Evolutionary conservation across 2,329 filamentous ascomycete genomes (phyloP).

Genomic region (Diaporthe sp.): DNA sequence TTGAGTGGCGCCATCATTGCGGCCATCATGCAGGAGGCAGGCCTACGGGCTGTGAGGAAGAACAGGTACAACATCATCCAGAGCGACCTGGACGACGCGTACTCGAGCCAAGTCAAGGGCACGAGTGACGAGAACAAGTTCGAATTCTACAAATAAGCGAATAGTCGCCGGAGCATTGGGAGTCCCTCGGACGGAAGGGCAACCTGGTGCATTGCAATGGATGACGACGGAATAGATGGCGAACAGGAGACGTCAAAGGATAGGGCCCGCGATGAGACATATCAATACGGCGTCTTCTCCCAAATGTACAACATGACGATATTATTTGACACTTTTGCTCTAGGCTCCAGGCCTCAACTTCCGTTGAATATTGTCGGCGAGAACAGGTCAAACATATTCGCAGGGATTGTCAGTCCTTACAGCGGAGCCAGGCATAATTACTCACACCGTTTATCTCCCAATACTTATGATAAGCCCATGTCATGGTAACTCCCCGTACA

Average conservation of each 20-base stretch:
- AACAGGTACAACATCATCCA: slow-evolving; percentile 99
- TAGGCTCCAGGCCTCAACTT: neutral
- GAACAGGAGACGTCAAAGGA: neutral
- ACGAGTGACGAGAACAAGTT: slow-evolving; percentile 78
- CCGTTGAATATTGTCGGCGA: neutral
- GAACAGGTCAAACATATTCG: too few species aligned
- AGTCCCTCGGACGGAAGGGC: neutral
- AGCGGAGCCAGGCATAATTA: too few species aligned
- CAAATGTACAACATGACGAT: slow-evolving; percentile 42
- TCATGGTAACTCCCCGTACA: too few species aligned
- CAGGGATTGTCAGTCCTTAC: too few species aligned
- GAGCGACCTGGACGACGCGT: slow-evolving; percentile 95
- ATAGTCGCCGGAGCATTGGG: neutral
- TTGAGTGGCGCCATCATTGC: slow-evolving; percentile 96
- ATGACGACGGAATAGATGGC: slow-evolving; percentile 9
- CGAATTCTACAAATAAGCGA: slow-evolving; percentile 87
- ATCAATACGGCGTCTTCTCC: slow-evolving; percentile 20
- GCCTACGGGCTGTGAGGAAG: slow-evolving; percentile 92
- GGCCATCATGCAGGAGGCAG: slow-evolving; percentile 99
- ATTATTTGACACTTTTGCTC: neutral
- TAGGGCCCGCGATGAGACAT: neutral
- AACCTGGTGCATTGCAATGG: slow-evolving; percentile 21
- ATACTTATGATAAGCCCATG: neutral
- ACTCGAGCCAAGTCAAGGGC: slow-evolving; percentile 95
- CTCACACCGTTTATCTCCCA: neutral